Evolutionary conservation across 371 early-diverging fungal species (phyloP).

Genomic region (Encephalitozoon romaleae): DNA sequence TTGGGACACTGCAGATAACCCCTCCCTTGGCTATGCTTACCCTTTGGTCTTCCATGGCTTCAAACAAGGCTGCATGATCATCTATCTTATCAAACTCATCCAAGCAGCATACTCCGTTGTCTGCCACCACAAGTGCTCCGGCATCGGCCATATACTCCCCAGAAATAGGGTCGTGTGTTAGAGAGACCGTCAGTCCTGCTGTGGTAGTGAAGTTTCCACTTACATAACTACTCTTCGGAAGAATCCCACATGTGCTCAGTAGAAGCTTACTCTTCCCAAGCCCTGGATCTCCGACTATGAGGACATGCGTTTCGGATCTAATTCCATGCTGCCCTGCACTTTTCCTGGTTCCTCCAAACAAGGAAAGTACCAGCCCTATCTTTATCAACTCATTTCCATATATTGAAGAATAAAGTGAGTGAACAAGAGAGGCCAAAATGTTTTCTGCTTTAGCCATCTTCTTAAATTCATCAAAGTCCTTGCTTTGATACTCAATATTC

Average conservation of each 20-base stretch:
- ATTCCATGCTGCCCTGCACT: slow-evolving; percentile 14
- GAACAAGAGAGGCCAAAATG: slow-evolving; percentile 62
- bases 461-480: slow-evolving; percentile 37
- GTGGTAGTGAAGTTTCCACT: slow-evolving; percentile 66
- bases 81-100: slow-evolving; percentile 67
- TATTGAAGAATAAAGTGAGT: slow-evolving; percentile 65
- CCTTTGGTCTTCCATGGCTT: slow-evolving; percentile 58
- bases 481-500: not conserved
- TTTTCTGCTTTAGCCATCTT: slow-evolving; percentile 60
- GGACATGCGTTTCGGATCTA: slow-evolving; percentile 56
- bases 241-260: slow-evolving; percentile 60
- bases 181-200: slow-evolving; percentile 70
- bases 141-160: slow-evolving; percentile 72
- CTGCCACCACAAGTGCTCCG: slow-evolving; percentile 65
- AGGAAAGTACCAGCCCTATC: slow-evolving; percentile 65
- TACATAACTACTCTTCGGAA: slow-evolving; percentile 65
- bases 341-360: slow-evolving; percentile 65
- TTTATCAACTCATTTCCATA: slow-evolving; percentile 68
- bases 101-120: slow-evolving; percentile 65
- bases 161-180: slow-evolving; percentile 66
- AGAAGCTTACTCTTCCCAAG: slow-evolving; percentile 66
- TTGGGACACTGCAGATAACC: slow-evolving; percentile 55
- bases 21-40: slow-evolving; percentile 60
- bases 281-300: slow-evolving; percentile 64
- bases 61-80: slow-evolving; percentile 55